Base-by-base conservation (phyloP, 2,329 filamentous ascomycete species). In the Massarina eburnea region DNA sequence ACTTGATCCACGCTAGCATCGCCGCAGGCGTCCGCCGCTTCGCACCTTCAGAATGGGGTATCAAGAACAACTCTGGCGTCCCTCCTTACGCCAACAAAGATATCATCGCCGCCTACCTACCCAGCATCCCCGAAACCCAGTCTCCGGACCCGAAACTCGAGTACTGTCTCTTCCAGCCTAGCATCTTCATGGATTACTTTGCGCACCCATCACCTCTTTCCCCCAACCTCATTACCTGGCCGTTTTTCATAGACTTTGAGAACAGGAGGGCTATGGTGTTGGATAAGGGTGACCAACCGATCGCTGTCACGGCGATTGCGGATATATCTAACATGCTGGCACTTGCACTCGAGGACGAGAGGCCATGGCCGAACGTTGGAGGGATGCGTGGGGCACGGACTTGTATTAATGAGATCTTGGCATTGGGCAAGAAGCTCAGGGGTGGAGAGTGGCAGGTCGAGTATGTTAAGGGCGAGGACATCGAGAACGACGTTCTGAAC, bases 81-180 rank as follows among this genome's bases (percentile, higher is more conserved):
- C 62, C 74, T 1, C 79, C 74, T 66, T 84, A 77, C 58, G 57
- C 61, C 0, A 75, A 73, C 44, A 85, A 86, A 52, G 67, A 68
- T n/a, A 59, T 65, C 3, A 73, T 77, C 6, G 72, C 74, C 2
- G 55, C 72, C 14, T 83, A 84, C 55, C 69, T 85, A 0, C 51
- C 67, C 18, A 61, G 77, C 14, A 49, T 84, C 3, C 83, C 83
- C 52, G 70, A 71, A 30, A 64, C 75, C 10, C 22, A 21, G 8
- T 12, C 8, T 9, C 14, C 32, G 10, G 65, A 68, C 19, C 72
- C 74, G 40, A 76, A 75, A 14, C 66, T 83, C 5, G 78, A 83
- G 47, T 83, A 83, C 59, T 75, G 68, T 0, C 65, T 82, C 0
- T 82, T 83, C 53, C 78, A 82, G 29, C 77, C 77, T 0, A 79